These are phyloP conservation scores for Diutina pseudorugosa DNA, from an alignment of 1,139 yeast genomes.

Conservation along the genomic window DNA sequence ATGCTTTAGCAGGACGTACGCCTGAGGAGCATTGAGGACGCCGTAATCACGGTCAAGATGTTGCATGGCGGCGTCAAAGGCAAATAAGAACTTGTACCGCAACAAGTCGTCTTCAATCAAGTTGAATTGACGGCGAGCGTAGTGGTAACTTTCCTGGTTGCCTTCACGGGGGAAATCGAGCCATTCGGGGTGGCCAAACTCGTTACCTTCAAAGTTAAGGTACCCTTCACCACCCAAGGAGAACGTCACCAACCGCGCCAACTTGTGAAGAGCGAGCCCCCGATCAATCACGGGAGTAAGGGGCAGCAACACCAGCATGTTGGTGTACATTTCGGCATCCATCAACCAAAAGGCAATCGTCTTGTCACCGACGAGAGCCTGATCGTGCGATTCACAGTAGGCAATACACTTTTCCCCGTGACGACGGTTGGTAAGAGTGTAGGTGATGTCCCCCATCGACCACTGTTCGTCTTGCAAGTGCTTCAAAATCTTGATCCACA, in stretches of 20 bases:
- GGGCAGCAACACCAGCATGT: conserved; percentile 72
- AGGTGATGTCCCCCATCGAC: conserved; percentile 75
- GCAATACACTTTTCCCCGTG: conserved; percentile 84
- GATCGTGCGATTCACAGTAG: conserved; percentile 94
- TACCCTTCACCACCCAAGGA: conserved; percentile 94
- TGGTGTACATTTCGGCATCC: conserved; percentile 97
- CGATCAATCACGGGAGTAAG: conserved; percentile 73
- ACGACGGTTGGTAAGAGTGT: conserved; percentile 79
- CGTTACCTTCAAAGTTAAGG: conserved; percentile 92
- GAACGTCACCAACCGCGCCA: conserved; percentile 80
- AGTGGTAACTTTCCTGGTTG: conserved; percentile 78
- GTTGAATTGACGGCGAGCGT: conserved; percentile 91
- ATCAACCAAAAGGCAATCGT: conserved; percentile 95
- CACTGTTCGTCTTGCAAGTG: conserved; percentile 81
- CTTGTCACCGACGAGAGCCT: conserved; percentile 94
- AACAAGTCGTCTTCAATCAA: conserved; percentile 68
- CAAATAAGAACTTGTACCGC: conserved; percentile 65
- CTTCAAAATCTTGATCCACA: conserved; percentile 94
- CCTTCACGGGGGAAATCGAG: conserved; percentile 91
- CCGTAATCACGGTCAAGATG: conserved; percentile 54
- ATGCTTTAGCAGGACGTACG: conserved; percentile 79
- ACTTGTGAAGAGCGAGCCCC: conserved; percentile 80
- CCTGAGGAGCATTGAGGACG: conserved; percentile 69
- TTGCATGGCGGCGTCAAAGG: conserved; percentile 80
- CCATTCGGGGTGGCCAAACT: conserved; percentile 99